Evolutionary conservation across 1,139 yeast species (phyloP).

Genomic region (Maudiozyma humilis): DNA sequence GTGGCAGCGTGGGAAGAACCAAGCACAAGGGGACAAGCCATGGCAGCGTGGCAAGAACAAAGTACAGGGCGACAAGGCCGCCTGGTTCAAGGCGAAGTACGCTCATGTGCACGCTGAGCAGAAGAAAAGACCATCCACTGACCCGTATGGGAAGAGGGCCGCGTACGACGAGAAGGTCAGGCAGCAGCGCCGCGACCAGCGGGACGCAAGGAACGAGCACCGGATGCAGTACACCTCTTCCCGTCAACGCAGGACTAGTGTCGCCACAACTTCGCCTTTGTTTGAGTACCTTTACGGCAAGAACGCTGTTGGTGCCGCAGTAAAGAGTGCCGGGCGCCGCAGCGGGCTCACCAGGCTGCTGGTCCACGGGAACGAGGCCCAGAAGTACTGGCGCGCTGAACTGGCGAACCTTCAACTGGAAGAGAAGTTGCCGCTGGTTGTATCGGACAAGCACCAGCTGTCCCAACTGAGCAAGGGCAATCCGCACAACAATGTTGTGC

Average conservation of each 20-base stretch:
- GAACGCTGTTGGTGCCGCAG: slow-evolving; percentile 65
- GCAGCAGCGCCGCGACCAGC: slow-evolving; percentile 10
- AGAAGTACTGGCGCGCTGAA: slow-evolving; percentile 8
- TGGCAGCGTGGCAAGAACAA: slow-evolving; percentile 40
- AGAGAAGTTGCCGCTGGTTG: slow-evolving; percentile 37
- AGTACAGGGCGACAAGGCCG: slow-evolving; percentile 38
- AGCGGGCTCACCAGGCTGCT: slow-evolving; percentile 44
- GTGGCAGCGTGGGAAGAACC: too few species aligned
- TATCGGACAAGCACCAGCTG: slow-evolving; percentile 47
- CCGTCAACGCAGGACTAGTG: not conserved
- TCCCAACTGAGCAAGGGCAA: slow-evolving; percentile 57
- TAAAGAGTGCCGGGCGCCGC: slow-evolving; percentile 53
- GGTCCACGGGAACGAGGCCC: slow-evolving; percentile 18
- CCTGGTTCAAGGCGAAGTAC: slow-evolving; percentile 46
- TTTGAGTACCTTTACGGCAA: slow-evolving; percentile 71
- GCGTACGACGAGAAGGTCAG: slow-evolving; percentile 8
- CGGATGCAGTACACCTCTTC: not conserved
- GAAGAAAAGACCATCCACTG: slow-evolving; percentile 17
- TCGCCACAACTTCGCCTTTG: slow-evolving; percentile 36
- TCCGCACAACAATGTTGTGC: slow-evolving; percentile 75
- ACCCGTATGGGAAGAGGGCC: slow-evolving; percentile 11
- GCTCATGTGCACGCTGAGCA: slow-evolving; percentile 52
- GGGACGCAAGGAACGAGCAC: not conserved
- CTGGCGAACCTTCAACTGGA: slow-evolving; percentile 42
- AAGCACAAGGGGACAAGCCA: too few species aligned